Percentiles rank a stretch among this genome's conserved stretches.
These are phyloP conservation scores for Prunus mira DNA, from an alignment of 306 rosid genomes.

Conservation along the genomic window DNA sequence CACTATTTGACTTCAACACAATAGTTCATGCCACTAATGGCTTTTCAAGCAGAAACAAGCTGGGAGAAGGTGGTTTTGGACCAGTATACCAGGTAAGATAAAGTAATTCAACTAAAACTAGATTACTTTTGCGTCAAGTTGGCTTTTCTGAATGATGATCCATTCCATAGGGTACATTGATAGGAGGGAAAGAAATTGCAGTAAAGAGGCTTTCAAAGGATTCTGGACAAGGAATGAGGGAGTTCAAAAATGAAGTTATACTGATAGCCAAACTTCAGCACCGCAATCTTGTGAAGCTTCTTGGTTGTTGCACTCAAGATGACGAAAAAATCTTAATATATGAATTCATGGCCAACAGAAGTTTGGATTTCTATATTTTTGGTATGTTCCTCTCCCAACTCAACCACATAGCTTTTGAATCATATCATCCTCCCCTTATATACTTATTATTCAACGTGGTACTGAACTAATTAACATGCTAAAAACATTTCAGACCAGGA, in stretches of 20 bases:
- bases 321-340: slow-evolving; percentile 39
- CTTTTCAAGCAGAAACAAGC: slow-evolving; percentile 7
- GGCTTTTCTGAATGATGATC: not conserved
- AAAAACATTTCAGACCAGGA: not conserved
- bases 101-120: not conserved
- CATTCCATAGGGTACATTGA: not conserved
- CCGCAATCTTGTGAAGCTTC: slow-evolving; percentile 35
- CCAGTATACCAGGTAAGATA: slow-evolving; percentile 23
- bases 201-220: not conserved
- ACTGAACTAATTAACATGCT: not conserved
- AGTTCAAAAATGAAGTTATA: slow-evolving; percentile 9
- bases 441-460: not conserved
- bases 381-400: slow-evolving; percentile 17
- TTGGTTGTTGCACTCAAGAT: slow-evolving; percentile 22
- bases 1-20: slow-evolving; percentile 11
- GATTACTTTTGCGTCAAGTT: too few relatives aligned
- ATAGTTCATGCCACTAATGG: slow-evolving; percentile 12
- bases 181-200: slow-evolving; percentile 7
- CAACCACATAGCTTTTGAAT: not conserved
- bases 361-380: slow-evolving; percentile 44
- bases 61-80: slow-evolving; percentile 26
- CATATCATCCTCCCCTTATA: not conserved
- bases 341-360: slow-evolving; percentile 40
- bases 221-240: slow-evolving; percentile 15
- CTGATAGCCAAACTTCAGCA: slow-evolving; percentile 34